phyloP scores from a whole-genome alignment of 176 grass and related monocot genomes.

The Juncus inflexus region DNA sequence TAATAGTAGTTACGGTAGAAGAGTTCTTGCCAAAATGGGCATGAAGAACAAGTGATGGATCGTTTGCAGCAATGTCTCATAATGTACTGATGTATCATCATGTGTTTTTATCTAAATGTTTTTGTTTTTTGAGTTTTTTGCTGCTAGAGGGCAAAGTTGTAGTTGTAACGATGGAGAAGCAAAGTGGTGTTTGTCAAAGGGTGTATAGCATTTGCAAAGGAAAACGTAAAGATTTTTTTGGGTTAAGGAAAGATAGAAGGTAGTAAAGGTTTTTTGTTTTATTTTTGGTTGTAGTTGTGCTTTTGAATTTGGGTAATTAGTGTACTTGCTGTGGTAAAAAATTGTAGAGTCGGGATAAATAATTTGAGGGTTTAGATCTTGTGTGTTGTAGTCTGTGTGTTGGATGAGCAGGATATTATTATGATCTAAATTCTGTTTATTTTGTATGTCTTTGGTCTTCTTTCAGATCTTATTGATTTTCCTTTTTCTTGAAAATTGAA shows the following conservation, averaged over 20 bases:
- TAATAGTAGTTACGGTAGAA: slow-evolving; percentile 53
- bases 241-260: neutral
- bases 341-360: slow-evolving; percentile 5
- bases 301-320: neutral
- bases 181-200: neutral
- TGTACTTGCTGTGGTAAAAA: slow-evolving; percentile 13
- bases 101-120: neutral
- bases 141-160: neutral
- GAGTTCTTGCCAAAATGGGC: slow-evolving; percentile 49
- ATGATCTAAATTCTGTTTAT: too few relatives aligned
- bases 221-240: slow-evolving; percentile 23
- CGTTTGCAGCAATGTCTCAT: neutral
- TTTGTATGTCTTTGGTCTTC: too few relatives aligned
- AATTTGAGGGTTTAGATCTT: slow-evolving; percentile 16
- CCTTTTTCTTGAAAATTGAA: too few relatives aligned
- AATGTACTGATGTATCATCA: slow-evolving; percentile 15
- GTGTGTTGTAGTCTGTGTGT: slow-evolving; percentile 1
- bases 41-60: slow-evolving; percentile 52
- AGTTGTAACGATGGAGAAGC: slow-evolving; percentile 13
- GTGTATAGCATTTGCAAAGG: slow-evolving; percentile 19
- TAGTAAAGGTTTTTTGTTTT: slow-evolving; percentile 17
- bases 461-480: too few relatives aligned
- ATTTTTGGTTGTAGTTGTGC: slow-evolving; percentile 28
- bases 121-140: slow-evolving; percentile 3
- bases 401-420: too few relatives aligned